These are phyloP conservation scores for Boehmeria nivea DNA, from an alignment of 306 rosid species.

Conservation along the genomic window DNA sequence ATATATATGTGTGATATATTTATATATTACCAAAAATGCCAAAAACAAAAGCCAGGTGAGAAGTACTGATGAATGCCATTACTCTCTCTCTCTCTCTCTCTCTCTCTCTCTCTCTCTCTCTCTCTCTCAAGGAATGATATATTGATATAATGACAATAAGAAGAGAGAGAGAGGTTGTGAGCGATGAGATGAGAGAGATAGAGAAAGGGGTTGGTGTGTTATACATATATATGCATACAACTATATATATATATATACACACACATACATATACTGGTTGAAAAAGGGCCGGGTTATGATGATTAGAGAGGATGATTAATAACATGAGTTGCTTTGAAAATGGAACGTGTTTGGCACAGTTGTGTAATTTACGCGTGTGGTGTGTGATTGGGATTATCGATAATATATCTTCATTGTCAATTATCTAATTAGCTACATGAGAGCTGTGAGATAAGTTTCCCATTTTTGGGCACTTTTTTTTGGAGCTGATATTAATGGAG, in stretches of 20 bases:
- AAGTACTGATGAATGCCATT: conserved; percentile 18
- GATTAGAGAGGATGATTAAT: no score
- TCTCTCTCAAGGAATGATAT: not conserved
- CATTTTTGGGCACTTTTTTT: not conserved
- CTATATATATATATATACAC: no score
- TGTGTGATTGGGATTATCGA: not conserved
- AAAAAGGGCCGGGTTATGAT: no score
- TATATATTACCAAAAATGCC: conserved; percentile 36
- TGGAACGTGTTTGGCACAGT: not conserved
- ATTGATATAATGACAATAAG: not conserved
- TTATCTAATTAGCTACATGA: not conserved
- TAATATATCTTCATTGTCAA: not conserved
- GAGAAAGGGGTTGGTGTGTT: not conserved
- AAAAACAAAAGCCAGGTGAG: conserved; percentile 28
- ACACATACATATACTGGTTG: no score
- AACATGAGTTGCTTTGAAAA: no score
- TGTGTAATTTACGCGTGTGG: not conserved
- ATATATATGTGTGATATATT: not conserved
- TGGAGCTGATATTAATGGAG: not conserved
- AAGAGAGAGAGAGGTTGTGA: not conserved
- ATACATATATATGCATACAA: no score
- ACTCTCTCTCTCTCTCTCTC: not conserved
- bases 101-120: not conserved
- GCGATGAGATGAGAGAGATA: not conserved
- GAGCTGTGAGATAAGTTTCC: not conserved